phyloP scores from a whole-genome alignment of 129 eudicot species.

The Scalesia atractyloides region DNA sequence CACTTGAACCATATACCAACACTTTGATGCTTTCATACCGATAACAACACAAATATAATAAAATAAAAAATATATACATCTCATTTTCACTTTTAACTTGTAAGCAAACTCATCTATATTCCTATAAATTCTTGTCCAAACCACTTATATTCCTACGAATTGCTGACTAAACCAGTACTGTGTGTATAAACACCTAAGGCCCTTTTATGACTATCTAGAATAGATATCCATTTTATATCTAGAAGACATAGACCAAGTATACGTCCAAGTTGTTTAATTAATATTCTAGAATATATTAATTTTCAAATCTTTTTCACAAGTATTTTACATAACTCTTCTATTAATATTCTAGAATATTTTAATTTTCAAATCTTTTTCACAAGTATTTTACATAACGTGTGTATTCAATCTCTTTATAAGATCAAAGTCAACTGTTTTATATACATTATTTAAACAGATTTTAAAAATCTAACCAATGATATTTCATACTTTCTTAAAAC shows the following conservation, averaged over 20 bases:
- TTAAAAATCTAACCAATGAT: neutral
- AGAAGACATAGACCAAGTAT: neutral
- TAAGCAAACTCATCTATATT: neutral
- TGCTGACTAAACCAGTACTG: neutral
- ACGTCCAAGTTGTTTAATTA: neutral
- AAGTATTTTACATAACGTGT: neutral
- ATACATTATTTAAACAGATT: neutral
- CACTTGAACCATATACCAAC: too few species aligned
- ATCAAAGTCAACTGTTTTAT: neutral
- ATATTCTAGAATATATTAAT: neutral
- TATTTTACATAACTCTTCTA: neutral
- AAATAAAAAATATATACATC: too few species aligned
- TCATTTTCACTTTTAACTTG: neutral
- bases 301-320: neutral
- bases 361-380: neutral
- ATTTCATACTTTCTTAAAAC: too few species aligned
- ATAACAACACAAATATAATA: too few species aligned
- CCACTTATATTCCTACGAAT: neutral
- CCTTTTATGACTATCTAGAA: conserved; percentile 6
- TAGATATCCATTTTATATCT: neutral
- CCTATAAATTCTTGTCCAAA: neutral
- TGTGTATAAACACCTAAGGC: neutral
- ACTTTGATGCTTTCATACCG: too few species aligned
- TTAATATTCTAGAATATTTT: neutral
- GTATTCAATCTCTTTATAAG: neutral